phyloP scores from a whole-genome alignment of 2,329 filamentous ascomycete species.

The Monilinia vaccinii-corymbosi region DNA sequence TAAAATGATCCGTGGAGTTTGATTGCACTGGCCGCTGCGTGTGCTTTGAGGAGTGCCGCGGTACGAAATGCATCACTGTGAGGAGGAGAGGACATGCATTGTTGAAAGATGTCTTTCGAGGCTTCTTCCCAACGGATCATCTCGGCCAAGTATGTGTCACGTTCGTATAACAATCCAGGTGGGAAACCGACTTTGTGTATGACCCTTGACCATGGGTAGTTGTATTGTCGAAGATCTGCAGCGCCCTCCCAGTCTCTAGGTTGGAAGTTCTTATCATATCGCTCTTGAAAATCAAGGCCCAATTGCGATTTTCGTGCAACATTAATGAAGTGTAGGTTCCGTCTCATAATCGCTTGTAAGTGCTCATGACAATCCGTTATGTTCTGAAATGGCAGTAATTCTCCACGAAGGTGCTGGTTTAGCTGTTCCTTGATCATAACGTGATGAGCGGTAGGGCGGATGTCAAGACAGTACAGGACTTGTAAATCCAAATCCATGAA shows the following conservation, averaged over 20 bases:
- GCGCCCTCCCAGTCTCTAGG: not conserved
- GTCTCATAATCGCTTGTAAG: constrained; percentile 11
- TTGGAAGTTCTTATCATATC: not conserved
- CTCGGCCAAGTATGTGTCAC: constrained; percentile 3
- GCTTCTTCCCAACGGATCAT: constrained; percentile 8
- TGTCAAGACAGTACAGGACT: constrained; percentile 6
- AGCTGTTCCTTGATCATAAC: not conserved
- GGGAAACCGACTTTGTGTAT: not conserved
- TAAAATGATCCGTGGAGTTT: constrained; percentile 3
- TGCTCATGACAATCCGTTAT: constrained; percentile 6
- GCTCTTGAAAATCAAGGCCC: not conserved
- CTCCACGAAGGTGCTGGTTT: not conserved
- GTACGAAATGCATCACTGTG: constrained; percentile 7
- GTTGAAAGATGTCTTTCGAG: not conserved
- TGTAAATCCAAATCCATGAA: constrained; percentile 8
- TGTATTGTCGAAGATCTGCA: not conserved
- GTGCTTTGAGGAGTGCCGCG: constrained; percentile 7
- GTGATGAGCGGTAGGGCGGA: not conserved
- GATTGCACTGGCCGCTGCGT: constrained; percentile 8
- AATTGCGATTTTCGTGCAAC: not conserved
- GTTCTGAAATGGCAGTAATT: not conserved
- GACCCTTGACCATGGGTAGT: not conserved
- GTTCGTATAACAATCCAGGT: constrained; percentile 4
- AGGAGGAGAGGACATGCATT: not conserved
- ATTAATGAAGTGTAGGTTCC: constrained; percentile 11